These are phyloP conservation scores for Sistotremastrum suecicum DNA, from an alignment of 768 basidiomycete genomes.

Conservation along the genomic window DNA sequence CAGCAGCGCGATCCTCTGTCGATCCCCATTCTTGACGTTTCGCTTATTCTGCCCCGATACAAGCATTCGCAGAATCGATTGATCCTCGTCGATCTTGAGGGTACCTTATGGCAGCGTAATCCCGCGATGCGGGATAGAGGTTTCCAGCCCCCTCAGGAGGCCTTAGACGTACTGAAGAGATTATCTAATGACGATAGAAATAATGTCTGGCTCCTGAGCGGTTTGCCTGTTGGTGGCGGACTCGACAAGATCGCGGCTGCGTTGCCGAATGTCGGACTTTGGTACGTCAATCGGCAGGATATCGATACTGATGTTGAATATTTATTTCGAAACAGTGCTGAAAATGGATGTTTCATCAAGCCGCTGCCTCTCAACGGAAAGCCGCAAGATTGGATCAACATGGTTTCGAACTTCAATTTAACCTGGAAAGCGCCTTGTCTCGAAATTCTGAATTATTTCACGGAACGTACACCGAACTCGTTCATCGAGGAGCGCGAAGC, in stretches of 20 bases:
- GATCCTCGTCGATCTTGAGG: slow-evolving; percentile 66
- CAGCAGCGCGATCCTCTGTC: slow-evolving; percentile 20
- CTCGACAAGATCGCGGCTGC: slow-evolving; percentile 47
- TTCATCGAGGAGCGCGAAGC: slow-evolving; percentile 76
- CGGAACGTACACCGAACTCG: slow-evolving; percentile 76
- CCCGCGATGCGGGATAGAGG: slow-evolving; percentile 28
- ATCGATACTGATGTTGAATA: background rate
- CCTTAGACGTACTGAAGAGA: slow-evolving; percentile 35
- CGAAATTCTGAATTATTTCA: slow-evolving; percentile 78
- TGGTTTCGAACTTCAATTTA: slow-evolving; percentile 66
- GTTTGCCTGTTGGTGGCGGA: slow-evolving; percentile 46
- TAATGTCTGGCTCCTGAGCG: slow-evolving; percentile 74
- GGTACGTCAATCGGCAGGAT: slow-evolving; percentile 29
- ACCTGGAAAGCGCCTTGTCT: slow-evolving; percentile 71
- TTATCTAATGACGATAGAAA: slow-evolving; percentile 53
- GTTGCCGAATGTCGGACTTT: slow-evolving; percentile 59
- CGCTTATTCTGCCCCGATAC: slow-evolving; percentile 50
- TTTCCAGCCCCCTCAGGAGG: slow-evolving; percentile 26
- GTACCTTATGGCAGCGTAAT: slow-evolving; percentile 61
- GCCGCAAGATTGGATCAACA: slow-evolving; percentile 50
- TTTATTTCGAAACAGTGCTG: slow-evolving; percentile 33
- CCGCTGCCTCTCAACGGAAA: slow-evolving; percentile 22
- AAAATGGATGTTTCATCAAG: slow-evolving; percentile 81
- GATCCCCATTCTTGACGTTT: slow-evolving; percentile 29
- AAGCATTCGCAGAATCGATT: slow-evolving; percentile 51